A percentile compares a stretch with the other conserved stretches of the same genome.
Conservation (phyloP, 2,329 filamentous ascomycete genomes). For the Exophiala aquamarina region DNA sequence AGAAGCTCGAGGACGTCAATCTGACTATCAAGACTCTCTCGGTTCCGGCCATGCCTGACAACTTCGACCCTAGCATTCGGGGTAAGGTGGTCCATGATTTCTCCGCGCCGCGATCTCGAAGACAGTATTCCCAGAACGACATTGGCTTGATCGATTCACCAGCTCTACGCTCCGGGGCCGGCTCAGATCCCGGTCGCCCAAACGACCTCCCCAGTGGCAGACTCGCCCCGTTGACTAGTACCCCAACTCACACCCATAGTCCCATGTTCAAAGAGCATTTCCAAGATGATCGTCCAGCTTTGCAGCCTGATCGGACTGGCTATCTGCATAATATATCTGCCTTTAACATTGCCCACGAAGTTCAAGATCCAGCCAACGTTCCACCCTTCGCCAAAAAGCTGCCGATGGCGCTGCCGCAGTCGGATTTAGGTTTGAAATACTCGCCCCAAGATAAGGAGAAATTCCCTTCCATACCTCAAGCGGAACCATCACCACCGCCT, state of each 20-base stretch:
- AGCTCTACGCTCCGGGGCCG: constrained; percentile 11
- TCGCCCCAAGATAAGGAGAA: constrained; percentile 11
- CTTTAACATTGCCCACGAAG: constrained; percentile 31
- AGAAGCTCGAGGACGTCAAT: constrained; percentile 52
- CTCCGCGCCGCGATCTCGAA: constrained; percentile 56
- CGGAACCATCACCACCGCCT: constrained; percentile 18
- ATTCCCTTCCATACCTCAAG: constrained; percentile 1
- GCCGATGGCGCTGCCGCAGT: constrained; percentile 31
- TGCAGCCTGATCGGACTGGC: constrained; percentile 43
- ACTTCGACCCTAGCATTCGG: constrained; percentile 63
- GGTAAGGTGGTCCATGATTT: constrained; percentile 66
- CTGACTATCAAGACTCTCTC: constrained; percentile 48
- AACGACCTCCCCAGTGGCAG: constrained; percentile 7
- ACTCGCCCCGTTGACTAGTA: constrained; percentile 3
- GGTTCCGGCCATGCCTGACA: constrained; percentile 55
- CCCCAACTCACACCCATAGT: constrained; percentile 42
- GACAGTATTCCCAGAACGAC: constrained; percentile 35
- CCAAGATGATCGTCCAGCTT: constrained; percentile 46
- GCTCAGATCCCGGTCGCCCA: constrained; percentile 6
- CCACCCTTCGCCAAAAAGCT: constrained; percentile 47
- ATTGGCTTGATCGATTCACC: constrained; percentile 18
- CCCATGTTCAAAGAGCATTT: constrained; percentile 64
- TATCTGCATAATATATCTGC: constrained; percentile 43
- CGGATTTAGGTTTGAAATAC: neutral
- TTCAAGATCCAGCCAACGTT: constrained; percentile 34